Percentiles rank a stretch among this genome's conserved stretches.
phyloP scores from a whole-genome alignment of 306 rosid species.

The Pterocarpus macrocarpus region DNA sequence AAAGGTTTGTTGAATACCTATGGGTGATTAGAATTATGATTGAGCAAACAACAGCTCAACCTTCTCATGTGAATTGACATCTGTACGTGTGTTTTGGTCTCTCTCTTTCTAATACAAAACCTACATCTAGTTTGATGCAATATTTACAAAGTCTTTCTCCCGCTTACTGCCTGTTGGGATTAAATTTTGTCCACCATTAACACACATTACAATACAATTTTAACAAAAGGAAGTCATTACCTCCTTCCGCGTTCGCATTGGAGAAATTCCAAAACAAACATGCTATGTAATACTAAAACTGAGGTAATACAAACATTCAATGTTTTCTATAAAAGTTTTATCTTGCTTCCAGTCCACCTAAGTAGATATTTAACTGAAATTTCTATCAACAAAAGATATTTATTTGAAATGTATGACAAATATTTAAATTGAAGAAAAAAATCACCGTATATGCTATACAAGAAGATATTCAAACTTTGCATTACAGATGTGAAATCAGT shows the following conservation, averaged over 20 bases:
- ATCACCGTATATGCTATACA: slow-evolving; percentile 37
- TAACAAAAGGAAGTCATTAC: no score
- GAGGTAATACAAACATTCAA: not conserved
- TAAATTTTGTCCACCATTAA: no score
- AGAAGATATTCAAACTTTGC: slow-evolving; percentile 38
- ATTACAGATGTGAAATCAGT: slow-evolving; percentile 35
- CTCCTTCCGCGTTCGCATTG: no score
- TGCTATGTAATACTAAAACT: not conserved
- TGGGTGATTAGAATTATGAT: not conserved
- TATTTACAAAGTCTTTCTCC: no score
- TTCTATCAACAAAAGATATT: not conserved
- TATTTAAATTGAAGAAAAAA: not conserved
- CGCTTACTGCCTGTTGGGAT: no score
- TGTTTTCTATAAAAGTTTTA: not conserved
- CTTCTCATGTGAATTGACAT: not conserved
- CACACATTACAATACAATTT: no score
- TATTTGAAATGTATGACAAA: not conserved
- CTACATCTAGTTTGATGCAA: not conserved
- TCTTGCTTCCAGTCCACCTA: slow-evolving; percentile 3
- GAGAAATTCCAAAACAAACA: no score
- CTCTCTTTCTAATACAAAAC: not conserved
- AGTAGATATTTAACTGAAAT: not conserved
- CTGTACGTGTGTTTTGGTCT: not conserved
- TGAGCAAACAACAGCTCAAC: not conserved
- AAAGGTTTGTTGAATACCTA: not conserved